Conservation (phyloP, 305 asterid species). For the Ajuga reptans region DNA sequence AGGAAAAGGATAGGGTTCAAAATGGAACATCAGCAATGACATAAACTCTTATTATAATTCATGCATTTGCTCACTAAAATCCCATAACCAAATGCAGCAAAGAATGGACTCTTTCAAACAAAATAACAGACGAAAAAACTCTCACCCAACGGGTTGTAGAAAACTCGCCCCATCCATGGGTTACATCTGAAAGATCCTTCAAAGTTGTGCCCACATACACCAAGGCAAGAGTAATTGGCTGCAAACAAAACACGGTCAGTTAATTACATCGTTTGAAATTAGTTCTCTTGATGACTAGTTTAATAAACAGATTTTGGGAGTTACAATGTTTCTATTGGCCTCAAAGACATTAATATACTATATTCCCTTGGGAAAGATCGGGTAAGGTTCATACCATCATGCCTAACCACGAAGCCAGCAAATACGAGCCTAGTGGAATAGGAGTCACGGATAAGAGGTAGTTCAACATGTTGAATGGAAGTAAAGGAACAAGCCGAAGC, state of each 20-base stretch:
- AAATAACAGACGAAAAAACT: neutral
- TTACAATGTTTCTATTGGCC: neutral
- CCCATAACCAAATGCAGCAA: neutral
- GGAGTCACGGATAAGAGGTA: slow-evolving; percentile 88
- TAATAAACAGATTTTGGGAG: neutral
- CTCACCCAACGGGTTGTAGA: slow-evolving; percentile 83
- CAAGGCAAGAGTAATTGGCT: slow-evolving; percentile 85
- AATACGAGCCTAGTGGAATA: slow-evolving; percentile 52
- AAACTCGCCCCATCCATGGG: slow-evolving; percentile 74
- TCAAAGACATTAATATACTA: neutral
- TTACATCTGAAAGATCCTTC: slow-evolving; percentile 89
- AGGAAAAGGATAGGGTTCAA: slow-evolving; percentile 4
- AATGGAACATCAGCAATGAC: neutral
- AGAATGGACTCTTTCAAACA: neutral
- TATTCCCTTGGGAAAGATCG: neutral
- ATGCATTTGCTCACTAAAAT: too few species aligned
- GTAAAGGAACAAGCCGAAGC: slow-evolving; percentile 85
- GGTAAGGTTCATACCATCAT: slow-evolving; percentile 54
- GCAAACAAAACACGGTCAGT: slow-evolving; percentile 20
- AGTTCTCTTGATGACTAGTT: neutral
- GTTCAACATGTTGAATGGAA: slow-evolving; percentile 86
- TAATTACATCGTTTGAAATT: neutral
- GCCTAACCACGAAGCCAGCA: slow-evolving; percentile 91
- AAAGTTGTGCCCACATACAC: slow-evolving; percentile 89
- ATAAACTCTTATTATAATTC: too few species aligned